Evolutionary conservation across 1,139 yeast genomes (phyloP).

Genomic region (Protomyces arabidopsidicola): DNA sequence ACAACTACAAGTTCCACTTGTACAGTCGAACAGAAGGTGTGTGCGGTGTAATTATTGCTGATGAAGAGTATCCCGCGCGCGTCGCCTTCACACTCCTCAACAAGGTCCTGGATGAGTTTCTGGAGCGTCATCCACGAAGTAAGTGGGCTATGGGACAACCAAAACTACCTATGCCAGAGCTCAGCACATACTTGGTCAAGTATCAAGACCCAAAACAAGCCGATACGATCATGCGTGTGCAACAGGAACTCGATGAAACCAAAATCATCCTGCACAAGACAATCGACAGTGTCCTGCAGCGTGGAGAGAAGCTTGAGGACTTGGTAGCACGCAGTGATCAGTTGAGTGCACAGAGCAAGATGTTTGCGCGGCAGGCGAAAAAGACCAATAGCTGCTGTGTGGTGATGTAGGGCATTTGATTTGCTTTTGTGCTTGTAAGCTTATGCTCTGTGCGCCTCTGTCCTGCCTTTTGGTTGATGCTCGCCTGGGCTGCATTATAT

Average conservation of each 20-base stretch:
- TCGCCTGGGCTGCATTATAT: no score
- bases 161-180: slow-evolving; percentile 48
- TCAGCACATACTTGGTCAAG: slow-evolving; percentile 66
- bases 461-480: no score
- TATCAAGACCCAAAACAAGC: slow-evolving; percentile 98
- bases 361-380: slow-evolving; percentile 89
- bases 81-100: slow-evolving; percentile 94
- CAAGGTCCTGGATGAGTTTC: slow-evolving; percentile 84
- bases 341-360: slow-evolving; percentile 76
- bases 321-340: slow-evolving; percentile 95
- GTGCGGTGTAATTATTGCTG: slow-evolving; percentile 90
- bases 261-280: slow-evolving; percentile 94
- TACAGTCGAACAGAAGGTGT: slow-evolving; percentile 86
- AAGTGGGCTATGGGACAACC: slow-evolving; percentile 55
- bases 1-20: slow-evolving; percentile 64
- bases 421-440: no score
- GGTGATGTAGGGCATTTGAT: slow-evolving; percentile 48
- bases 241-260: slow-evolving; percentile 95
- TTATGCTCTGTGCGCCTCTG: no score
- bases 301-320: slow-evolving; percentile 93
- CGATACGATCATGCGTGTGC: slow-evolving; percentile 93
- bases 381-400: slow-evolving; percentile 89
- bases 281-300: slow-evolving; percentile 84
- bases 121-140: slow-evolving; percentile 69
- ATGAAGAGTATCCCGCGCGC: slow-evolving; percentile 91